phyloP scores from a whole-genome alignment of 1,139 yeast genomes.

The Blastobotrys raffinosifermentans region DNA sequence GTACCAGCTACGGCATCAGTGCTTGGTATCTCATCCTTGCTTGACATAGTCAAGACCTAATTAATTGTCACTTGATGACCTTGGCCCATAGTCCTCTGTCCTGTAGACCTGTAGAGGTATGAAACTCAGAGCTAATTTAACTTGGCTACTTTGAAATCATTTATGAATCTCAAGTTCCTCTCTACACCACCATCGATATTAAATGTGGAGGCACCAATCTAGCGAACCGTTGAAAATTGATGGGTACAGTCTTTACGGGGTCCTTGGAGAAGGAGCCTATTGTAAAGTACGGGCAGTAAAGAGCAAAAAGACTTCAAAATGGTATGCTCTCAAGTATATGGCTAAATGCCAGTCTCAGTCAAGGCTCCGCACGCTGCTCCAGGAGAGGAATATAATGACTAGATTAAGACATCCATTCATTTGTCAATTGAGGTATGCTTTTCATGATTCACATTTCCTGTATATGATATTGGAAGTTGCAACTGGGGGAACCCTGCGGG shows the following conservation, averaged over 20 bases:
- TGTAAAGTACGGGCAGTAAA: constrained; percentile 69
- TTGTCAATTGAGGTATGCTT: constrained; percentile 73
- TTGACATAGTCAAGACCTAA: too few species aligned
- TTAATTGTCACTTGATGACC: too few species aligned
- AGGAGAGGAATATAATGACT: constrained; percentile 59
- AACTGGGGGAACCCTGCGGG: constrained; percentile 86
- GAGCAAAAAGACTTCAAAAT: constrained; percentile 46
- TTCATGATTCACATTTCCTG: constrained; percentile 68
- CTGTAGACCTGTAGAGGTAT: too few species aligned
- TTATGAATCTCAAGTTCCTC: too few species aligned
- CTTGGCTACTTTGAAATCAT: too few species aligned
- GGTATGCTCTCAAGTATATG: constrained; percentile 68
- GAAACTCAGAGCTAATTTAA: too few species aligned
- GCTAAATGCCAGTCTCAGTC: constrained; percentile 23
- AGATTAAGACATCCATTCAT: constrained; percentile 67
- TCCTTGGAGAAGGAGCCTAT: constrained; percentile 36
- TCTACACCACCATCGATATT: too few species aligned
- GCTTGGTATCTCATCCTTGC: too few species aligned
- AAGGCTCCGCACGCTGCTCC: constrained; percentile 31
- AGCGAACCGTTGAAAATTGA: constrained; percentile 8
- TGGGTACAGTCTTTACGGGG: constrained; percentile 15
- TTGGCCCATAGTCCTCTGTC: too few species aligned
- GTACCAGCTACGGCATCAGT: too few species aligned
- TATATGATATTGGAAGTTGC: constrained; percentile 71
- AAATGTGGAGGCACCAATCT: too few species aligned